phyloP scores from a whole-genome alignment of 257 asterid genomes.

The Echium plantagineum region DNA sequence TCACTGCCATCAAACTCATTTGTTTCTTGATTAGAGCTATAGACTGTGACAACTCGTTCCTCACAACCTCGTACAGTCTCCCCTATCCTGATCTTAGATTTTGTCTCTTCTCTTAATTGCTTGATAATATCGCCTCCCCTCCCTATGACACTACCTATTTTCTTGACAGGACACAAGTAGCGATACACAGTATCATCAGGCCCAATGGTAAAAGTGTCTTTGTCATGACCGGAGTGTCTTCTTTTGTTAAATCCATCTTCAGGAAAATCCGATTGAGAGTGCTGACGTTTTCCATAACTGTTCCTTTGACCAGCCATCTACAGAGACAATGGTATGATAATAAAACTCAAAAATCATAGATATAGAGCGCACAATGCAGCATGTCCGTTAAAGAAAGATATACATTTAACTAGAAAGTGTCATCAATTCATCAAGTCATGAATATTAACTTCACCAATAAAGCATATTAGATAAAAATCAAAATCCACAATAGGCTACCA shows the following conservation, averaged over 20 bases:
- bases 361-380: neutral
- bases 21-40: conserved; percentile 21
- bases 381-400: neutral
- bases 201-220: conserved; percentile 16
- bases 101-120: conserved; percentile 19
- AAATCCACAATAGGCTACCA: too few species aligned
- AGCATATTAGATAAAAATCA: too few species aligned
- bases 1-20: conserved; percentile 15
- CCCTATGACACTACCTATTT: conserved; percentile 21
- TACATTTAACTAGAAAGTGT: neutral
- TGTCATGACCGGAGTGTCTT: conserved; percentile 9
- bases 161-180: conserved; percentile 16
- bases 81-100: conserved; percentile 17
- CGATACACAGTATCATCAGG: conserved; percentile 21
- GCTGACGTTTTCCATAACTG: conserved; percentile 16
- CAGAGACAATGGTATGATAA: too few species aligned
- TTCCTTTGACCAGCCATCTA: conserved; percentile 18
- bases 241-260: conserved; percentile 14
- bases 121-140: conserved; percentile 23
- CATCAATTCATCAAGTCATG: too few species aligned
- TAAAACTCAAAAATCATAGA: neutral
- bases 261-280: conserved; percentile 9
- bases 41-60: conserved; percentile 19
- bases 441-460: too few species aligned
- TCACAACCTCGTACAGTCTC: conserved; percentile 19